Evolutionary conservation across 164 flowering plant species (phyloP), one percentile per base, ranked within the genome.

Genomic region (Chloranthus sessilifolius): DNA sequence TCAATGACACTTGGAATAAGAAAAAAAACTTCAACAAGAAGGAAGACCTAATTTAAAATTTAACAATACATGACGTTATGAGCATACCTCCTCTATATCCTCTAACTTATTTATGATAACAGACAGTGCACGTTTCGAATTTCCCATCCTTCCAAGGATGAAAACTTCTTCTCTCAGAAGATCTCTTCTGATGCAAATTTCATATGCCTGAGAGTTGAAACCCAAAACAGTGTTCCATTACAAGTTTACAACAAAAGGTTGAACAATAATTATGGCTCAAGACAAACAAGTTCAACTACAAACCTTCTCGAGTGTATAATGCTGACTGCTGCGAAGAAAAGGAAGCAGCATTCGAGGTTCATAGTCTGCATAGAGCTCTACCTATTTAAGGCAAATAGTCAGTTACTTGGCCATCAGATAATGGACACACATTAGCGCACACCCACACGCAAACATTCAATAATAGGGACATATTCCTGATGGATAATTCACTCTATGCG

Each of bases 101-200:
- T 87, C 99, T 55, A 88, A 56, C 43, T 84, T 65, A 68, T 94
- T 80, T 17, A 94, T 85, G 57, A 89, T 84, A 31, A 89, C 88
- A 48, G 90, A 74, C 58, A 94, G 82, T 34, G 99, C 97, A 65
- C 75, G 73, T 72, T 71, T 88, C 39, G 95, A 19, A 62, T 86
- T 84, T 45, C 99, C 99, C 99, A 89, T 94, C 73, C 97, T 78
- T 69, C 96, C 95, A 65, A 88, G 89, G 56, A 94, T 80, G 71
- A 81, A 94, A 12, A 87, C 97, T 62, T 88, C 95, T 77, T 94
- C 99, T 57, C 72, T 74, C 60, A 94, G 50, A 44, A 88, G 83
- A 67, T 77, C 77, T 69, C 75, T 75, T 63, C 50, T 72, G 25
- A 78, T 51, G 43, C 99, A 94, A 52, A 81, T 67, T 15, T 86